Evolutionary conservation across 179 eudicot species (phyloP).

Genomic region (Patellifolia procumbens): DNA sequence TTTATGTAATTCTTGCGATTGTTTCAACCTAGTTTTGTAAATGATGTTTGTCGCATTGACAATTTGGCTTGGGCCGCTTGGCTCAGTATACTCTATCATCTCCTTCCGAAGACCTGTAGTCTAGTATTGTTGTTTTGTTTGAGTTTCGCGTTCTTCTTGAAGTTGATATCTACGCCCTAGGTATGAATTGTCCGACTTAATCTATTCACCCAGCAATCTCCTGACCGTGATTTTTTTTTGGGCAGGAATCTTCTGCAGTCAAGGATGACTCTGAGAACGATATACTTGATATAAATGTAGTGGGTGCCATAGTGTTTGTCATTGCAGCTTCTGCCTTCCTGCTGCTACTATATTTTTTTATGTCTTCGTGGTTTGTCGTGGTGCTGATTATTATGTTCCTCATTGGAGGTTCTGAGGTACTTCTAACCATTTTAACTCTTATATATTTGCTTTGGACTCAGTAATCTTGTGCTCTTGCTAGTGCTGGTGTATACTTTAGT

Average conservation of each 20-base stretch:
- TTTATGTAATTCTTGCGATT: too few relatives aligned
- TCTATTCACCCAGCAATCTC: slow-evolving; percentile 9
- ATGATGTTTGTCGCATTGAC: too few relatives aligned
- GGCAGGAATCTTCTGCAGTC: slow-evolving; percentile 33
- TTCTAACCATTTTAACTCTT: background rate
- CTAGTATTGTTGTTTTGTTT: background rate
- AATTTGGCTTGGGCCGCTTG: too few relatives aligned
- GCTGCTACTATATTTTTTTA: slow-evolving; percentile 74
- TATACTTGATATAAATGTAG: slow-evolving; percentile 57
- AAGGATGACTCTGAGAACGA: slow-evolving; percentile 64
- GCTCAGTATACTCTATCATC: too few relatives aligned
- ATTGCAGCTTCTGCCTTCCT: slow-evolving; percentile 77
- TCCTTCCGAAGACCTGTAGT: too few relatives aligned
- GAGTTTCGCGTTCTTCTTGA: background rate
- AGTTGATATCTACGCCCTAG: background rate
- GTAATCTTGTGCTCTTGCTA: background rate
- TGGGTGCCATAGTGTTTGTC: slow-evolving; percentile 77
- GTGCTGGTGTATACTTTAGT: background rate
- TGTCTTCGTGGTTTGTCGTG: slow-evolving; percentile 89
- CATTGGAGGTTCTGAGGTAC: slow-evolving; percentile 91
- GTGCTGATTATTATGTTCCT: slow-evolving; percentile 81
- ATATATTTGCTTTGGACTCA: background rate
- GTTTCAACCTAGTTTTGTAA: too few relatives aligned
- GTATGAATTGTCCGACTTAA: background rate
- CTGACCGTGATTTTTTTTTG: slow-evolving; percentile 1